Percentiles rank a stretch among this genome's conserved stretches.
Evolutionary conservation across 495 filamentous ascomycete genomes (phyloP).

Genomic region (Penicillium daleae): DNA sequence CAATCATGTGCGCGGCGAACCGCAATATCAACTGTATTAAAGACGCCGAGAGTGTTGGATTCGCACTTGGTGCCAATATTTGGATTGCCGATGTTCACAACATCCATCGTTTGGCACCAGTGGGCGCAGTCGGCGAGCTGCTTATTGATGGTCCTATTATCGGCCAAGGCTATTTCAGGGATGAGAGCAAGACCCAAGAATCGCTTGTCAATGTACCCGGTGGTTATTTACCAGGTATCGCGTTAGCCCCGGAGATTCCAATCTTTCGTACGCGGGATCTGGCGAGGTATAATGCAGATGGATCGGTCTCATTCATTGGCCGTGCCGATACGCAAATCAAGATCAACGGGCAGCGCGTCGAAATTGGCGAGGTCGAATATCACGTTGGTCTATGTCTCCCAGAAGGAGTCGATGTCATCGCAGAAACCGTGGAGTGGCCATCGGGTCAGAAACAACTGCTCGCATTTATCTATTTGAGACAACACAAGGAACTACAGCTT

Average conservation of each 20-base stretch:
- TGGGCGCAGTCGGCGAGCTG: background rate
- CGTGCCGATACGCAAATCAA: background rate
- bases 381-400: background rate
- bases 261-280: background rate
- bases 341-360: conserved; percentile 12
- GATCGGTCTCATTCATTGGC: background rate
- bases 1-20: background rate
- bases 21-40: background rate
- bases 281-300: background rate
- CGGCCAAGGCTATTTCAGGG: background rate
- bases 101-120: background rate
- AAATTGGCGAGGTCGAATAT: conserved; percentile 25
- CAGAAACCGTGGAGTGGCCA: background rate
- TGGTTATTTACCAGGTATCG: background rate
- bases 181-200: background rate
- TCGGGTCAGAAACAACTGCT: conserved; percentile 3
- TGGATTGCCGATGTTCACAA: background rate
- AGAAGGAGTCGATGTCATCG: background rate
- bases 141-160: background rate
- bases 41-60: background rate
- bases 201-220: conserved; percentile 39
- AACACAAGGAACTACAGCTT: background rate
- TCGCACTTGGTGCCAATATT: background rate
- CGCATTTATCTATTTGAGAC: background rate
- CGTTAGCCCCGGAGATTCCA: background rate